phyloP scores from a whole-genome alignment of 2,329 filamentous ascomycete species.

The Alternaria hordeiaustralica region DNA sequence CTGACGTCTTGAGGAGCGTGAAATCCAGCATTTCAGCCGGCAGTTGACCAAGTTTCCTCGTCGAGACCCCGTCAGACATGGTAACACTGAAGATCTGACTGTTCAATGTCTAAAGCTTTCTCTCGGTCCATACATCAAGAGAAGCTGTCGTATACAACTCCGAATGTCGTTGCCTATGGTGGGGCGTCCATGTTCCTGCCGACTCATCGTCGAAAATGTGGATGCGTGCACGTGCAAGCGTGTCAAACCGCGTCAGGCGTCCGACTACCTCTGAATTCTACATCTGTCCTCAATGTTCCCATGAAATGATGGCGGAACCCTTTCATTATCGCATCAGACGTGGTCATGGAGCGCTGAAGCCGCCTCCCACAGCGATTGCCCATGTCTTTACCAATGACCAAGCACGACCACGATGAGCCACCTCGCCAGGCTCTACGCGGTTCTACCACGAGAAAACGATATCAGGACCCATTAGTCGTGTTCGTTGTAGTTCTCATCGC shows the following conservation, averaged over 20 bases:
- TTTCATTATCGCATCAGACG: neutral
- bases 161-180: conserved; percentile 1
- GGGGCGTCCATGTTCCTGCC: conserved; percentile 7
- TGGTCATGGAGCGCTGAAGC: neutral
- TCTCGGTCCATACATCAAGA: neutral
- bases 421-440: neutral
- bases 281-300: neutral
- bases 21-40: conserved; percentile 55
- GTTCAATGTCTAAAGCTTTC: neutral
- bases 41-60: conserved; percentile 28
- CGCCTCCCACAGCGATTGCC: too few relatives aligned
- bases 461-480: conserved; percentile 13
- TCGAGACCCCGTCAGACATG: conserved; percentile 15
- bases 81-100: neutral
- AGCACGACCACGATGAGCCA: neutral
- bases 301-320: neutral
- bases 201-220: conserved; percentile 9
- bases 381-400: neutral
- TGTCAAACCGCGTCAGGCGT: conserved; percentile 9
- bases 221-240: conserved; percentile 19
- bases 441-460: conserved; percentile 6
- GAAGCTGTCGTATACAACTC: neutral
- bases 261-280: neutral
- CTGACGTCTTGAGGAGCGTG: conserved; percentile 49
- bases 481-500: conserved; percentile 10